These are phyloP conservation scores for Venturia asperata DNA, from an alignment of 2,329 filamentous ascomycete species.

Conservation along the genomic window DNA sequence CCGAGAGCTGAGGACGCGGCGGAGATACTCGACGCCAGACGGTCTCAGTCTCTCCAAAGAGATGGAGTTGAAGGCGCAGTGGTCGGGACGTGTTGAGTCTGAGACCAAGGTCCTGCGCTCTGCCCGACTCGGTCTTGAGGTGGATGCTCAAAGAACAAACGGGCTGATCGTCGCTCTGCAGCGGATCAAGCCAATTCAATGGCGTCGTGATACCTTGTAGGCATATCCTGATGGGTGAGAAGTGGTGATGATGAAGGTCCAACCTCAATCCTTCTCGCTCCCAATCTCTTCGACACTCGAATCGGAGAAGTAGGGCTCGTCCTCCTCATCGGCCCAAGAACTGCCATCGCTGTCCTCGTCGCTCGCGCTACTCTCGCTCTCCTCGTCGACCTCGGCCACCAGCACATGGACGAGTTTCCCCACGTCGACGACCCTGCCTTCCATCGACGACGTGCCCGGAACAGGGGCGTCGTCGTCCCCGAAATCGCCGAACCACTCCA, in stretches of 20 bases:
- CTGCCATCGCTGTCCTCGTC: conserved; percentile 9
- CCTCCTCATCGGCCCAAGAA: conserved; percentile 1
- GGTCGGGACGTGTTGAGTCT: no score
- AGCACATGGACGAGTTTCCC: neutral
- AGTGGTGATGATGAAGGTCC: neutral
- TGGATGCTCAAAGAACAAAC: no score
- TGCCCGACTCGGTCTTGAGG: neutral
- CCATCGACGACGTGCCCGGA: neutral
- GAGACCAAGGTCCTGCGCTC: no score
- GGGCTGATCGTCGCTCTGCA: neutral
- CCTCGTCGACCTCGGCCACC: neutral
- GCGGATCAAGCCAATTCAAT: neutral
- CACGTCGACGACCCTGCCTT: neutral
- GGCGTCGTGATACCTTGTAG: neutral
- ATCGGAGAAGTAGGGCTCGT: conserved; percentile 1
- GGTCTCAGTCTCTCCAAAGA: neutral
- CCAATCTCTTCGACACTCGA: neutral
- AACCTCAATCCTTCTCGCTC: neutral
- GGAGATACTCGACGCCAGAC: neutral
- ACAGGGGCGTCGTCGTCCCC: neutral
- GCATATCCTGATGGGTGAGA: neutral
- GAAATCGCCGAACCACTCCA: conserved; percentile 3
- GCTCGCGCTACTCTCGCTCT: neutral
- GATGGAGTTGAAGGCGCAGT: no score
- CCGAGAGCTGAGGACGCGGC: neutral